Evolutionary conservation across 1,139 yeast species (phyloP).

Genomic region (Scheffersomyces segobiensis): DNA sequence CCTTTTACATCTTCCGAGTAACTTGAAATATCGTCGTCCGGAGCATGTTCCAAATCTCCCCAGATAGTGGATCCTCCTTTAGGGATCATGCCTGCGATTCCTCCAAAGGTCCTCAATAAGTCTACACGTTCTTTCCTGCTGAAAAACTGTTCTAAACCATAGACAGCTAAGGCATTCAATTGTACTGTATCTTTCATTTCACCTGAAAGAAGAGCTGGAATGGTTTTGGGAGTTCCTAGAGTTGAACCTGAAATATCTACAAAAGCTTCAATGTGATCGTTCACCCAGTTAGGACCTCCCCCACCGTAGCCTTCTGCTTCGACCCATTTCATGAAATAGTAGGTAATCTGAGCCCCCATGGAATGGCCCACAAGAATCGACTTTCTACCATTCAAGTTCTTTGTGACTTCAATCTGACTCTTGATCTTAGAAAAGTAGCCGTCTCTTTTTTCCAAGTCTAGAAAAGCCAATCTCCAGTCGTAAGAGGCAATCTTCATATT

Average conservation of each 20-base stretch:
- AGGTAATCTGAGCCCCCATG: conserved; percentile 91
- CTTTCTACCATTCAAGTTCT: conserved; percentile 60
- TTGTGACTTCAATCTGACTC: conserved; percentile 61
- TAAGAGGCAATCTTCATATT: conserved; percentile 89
- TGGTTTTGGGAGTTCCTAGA: conserved; percentile 91
- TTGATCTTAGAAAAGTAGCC: conserved; percentile 79
- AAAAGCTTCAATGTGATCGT: conserved; percentile 74
- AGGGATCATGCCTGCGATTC: conserved; percentile 92
- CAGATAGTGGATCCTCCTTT: conserved; percentile 90
- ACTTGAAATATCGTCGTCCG: conserved; percentile 57
- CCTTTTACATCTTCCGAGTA: conserved; percentile 21
- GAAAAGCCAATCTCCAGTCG: conserved; percentile 92
- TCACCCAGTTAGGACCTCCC: conserved; percentile 88
- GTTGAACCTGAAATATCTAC: conserved; percentile 87
- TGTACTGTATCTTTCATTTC: conserved; percentile 98
- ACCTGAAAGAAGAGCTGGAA: conserved; percentile 88
- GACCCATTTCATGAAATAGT: conserved; percentile 91
- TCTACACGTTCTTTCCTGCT: conserved; percentile 86
- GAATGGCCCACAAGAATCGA: conserved; percentile 87
- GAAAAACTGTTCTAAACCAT: conserved; percentile 91
- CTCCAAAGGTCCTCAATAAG: conserved; percentile 85
- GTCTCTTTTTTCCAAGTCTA: conserved; percentile 86
- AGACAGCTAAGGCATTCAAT: conserved; percentile 86
- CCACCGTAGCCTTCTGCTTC: conserved; percentile 84
- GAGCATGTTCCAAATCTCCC: conserved; percentile 67